Conservation (phyloP, 1,284 basidiomycete genomes). For the Phellopilus nigrolimitatus region DNA sequence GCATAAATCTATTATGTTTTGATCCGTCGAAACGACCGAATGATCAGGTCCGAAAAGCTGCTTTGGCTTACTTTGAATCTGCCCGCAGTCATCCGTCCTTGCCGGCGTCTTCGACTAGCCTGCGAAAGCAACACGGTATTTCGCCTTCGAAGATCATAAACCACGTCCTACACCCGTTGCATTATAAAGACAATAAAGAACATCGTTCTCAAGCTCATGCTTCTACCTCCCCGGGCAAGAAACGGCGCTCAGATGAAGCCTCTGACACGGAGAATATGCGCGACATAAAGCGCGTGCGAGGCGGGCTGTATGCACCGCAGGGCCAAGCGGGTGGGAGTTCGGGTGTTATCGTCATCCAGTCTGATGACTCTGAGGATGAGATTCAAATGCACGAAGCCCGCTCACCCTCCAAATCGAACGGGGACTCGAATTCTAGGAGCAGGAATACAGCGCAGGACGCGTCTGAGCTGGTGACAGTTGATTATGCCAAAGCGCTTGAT, state of each 20-base stretch:
- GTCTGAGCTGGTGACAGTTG: slow-evolving; percentile 23
- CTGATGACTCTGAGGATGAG: too few species aligned
- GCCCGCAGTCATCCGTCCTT: slow-evolving; percentile 21
- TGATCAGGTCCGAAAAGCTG: slow-evolving; percentile 6
- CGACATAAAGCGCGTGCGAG: slow-evolving; percentile 29
- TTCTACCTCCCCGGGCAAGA: slow-evolving; percentile 12
- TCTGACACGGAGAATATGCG: neutral
- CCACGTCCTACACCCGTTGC: slow-evolving; percentile 12
- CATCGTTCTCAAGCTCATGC: neutral
- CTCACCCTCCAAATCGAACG: too few species aligned
- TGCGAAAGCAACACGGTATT: neutral
- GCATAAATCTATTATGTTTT: slow-evolving; percentile 64
- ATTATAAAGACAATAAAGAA: neutral
- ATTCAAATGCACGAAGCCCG: too few species aligned
- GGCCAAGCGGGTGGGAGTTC: slow-evolving; percentile 23
- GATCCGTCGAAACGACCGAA: slow-evolving; percentile 52
- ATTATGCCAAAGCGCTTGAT: slow-evolving; percentile 37
- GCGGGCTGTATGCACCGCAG: slow-evolving; percentile 11
- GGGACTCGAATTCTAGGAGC: too few species aligned
- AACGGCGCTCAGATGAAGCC: slow-evolving; percentile 21
- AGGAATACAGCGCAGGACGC: too few species aligned
- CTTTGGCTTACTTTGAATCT: slow-evolving; percentile 19
- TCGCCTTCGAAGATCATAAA: slow-evolving; percentile 12
- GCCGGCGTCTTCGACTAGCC: neutral
- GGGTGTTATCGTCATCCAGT: slow-evolving; percentile 36